These are phyloP conservation scores for Caryopteris hybrid DNA, from an alignment of 305 asterid genomes.

Conservation along the genomic window DNA sequence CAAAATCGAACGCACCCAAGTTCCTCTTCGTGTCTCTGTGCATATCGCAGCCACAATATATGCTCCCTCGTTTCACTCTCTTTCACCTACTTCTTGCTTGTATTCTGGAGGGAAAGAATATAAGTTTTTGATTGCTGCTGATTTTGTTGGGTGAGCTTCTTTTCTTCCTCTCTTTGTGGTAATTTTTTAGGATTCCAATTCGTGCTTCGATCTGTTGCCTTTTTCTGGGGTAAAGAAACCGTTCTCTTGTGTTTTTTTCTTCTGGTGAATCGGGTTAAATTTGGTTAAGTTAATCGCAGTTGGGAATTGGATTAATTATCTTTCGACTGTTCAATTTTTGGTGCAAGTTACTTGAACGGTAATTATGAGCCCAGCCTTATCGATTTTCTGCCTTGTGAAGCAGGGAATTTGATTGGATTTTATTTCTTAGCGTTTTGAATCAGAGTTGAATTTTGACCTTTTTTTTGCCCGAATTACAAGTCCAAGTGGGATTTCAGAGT, in stretches of 20 bases:
- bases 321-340: not conserved
- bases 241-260: not conserved
- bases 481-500: conserved; percentile 9
- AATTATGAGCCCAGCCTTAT: not conserved
- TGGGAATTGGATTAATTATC: not conserved
- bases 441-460: not conserved
- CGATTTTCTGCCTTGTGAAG: not conserved
- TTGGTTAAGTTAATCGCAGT: not conserved
- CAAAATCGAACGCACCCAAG: not conserved
- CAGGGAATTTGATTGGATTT: not conserved
- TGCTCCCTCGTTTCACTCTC: not conserved
- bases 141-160: conserved; percentile 5
- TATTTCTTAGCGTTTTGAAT: not conserved
- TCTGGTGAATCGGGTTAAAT: not conserved
- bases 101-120: not conserved
- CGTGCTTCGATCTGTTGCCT: conserved; percentile 9
- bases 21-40: not conserved
- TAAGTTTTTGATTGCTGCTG: not conserved
- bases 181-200: not conserved
- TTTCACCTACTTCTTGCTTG: conserved; percentile 8
- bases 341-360: conserved; percentile 1
- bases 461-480: not conserved
- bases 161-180: not conserved
- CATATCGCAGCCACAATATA: not conserved
- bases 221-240: not conserved